Base-by-base conservation (phyloP, 176 grass and related monocot genomes). In the Zea luxurians region DNA sequence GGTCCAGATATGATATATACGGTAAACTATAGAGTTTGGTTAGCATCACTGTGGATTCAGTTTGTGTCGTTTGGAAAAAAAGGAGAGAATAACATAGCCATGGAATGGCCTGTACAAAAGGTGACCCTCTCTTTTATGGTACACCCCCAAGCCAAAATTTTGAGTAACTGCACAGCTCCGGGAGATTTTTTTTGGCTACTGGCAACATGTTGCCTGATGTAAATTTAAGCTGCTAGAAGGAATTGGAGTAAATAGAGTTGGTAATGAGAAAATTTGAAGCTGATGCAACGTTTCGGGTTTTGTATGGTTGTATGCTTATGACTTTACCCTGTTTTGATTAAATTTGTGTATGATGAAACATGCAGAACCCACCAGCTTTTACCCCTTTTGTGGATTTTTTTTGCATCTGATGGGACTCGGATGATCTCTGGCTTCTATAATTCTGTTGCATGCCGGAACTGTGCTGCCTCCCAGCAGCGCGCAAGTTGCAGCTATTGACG, bases 11-110 rank as follows among this genome's bases (percentile, higher is more conserved):
- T 77, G 54, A 34, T 47, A 36, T 50, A 20, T 58, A 68, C 37
- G 67, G 65, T 74, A 71, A 74, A 78, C 75, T 78, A 78, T 84
- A 43, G 68, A 74, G 52, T 80, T 79, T 49, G 70, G 40, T 90
- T 88, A 64, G 17, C 54, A 48, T 49, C 47, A 70, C 63, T 57
- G 37, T 57, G 48, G 64, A 79, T 80, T 60, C 37, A 7, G 66
- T 65, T 20, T 74, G 53, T 76, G 44, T 65, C 5, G 11, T 63
- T 70, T 3, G 27, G 47, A 57, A 59, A 18, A 4, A 4, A 59
- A 18, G 54, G 27, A 81, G 27, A 84, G 77, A 92, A 84, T 89
- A 89, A 87, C 84, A 70, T 77, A 64, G 66, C 86, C 85, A 86
- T 61, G 80, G 63, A 83, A 76, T 16, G 68, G 78, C 78, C 10